Conservation (phyloP, 352 stramenopile species). For the Phytophthora citrophthora region DNA sequence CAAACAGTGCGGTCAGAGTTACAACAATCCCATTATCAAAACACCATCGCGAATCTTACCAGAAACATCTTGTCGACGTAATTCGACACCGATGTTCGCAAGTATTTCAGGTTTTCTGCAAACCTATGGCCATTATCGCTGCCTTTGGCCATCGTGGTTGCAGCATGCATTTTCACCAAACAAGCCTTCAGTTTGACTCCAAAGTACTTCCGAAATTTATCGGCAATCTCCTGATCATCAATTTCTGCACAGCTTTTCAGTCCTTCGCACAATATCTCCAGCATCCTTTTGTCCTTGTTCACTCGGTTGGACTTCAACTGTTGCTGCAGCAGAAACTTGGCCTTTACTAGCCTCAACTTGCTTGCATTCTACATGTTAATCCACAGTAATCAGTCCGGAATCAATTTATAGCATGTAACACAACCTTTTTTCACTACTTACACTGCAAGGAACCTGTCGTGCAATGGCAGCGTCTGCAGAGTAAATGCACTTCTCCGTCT, state of each 20-base stretch:
- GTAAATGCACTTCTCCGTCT: constrained; percentile 52
- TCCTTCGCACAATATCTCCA: constrained; percentile 63
- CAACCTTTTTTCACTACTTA: not conserved
- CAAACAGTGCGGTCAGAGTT: constrained; percentile 8
- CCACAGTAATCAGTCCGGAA: constrained; percentile 10
- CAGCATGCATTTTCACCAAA: constrained; percentile 60
- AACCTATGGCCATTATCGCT: constrained; percentile 32
- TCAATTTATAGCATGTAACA: not conserved
- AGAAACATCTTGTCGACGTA: constrained; percentile 57
- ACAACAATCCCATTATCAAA: not conserved
- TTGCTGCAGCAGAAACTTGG: constrained; percentile 59
- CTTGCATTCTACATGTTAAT: constrained; percentile 38
- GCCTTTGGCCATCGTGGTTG: constrained; percentile 34
- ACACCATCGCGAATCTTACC: constrained; percentile 30
- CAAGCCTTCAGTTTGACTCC: constrained; percentile 52
- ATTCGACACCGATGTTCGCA: constrained; percentile 53
- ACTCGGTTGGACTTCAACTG: constrained; percentile 47
- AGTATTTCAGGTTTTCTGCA: constrained; percentile 53
- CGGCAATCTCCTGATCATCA: not conserved
- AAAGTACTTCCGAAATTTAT: constrained; percentile 57
- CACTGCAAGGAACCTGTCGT: constrained; percentile 25
- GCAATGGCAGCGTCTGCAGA: constrained; percentile 27
- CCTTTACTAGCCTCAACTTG: constrained; percentile 55
- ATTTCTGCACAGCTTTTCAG: constrained; percentile 37
- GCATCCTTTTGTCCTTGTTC: constrained; percentile 41